Percentiles rank a stretch among this genome's conserved stretches.
These are phyloP conservation scores for Picochlorum sp. DNA, from an alignment of 139 green algal species.

Conservation along the genomic window DNA sequence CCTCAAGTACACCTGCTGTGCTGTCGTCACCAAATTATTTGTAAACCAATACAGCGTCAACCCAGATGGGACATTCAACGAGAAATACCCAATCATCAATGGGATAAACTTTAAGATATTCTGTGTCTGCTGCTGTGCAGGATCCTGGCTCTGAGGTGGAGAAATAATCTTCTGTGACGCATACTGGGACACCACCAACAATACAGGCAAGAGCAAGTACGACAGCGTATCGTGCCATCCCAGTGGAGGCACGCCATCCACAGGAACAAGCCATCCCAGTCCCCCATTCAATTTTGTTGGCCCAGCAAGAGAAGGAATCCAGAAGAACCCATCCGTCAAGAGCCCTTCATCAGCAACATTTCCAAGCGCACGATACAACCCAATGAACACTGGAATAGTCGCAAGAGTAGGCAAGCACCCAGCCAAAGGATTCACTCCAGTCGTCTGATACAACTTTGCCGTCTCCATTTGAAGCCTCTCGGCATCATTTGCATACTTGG, in stretches of 20 bases:
- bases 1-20: constrained; percentile 55
- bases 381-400: constrained; percentile 92
- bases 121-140: constrained; percentile 56
- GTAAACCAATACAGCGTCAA: constrained; percentile 98
- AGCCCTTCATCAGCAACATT: constrained; percentile 83
- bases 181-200: constrained; percentile 67
- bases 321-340: constrained; percentile 87
- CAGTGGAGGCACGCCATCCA: constrained; percentile 52
- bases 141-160: constrained; percentile 42
- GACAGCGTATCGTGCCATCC: constrained; percentile 53
- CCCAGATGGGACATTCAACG: constrained; percentile 92
- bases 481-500: constrained; percentile 72
- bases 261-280: constrained; percentile 63
- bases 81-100: constrained; percentile 97
- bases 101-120: constrained; percentile 95
- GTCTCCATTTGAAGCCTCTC: constrained; percentile 85
- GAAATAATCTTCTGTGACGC: constrained; percentile 68
- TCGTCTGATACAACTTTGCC: constrained; percentile 85
- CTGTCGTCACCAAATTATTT: constrained; percentile 93
- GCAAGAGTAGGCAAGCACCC: constrained; percentile 87
- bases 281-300: constrained; percentile 56
- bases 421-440: constrained; percentile 85
- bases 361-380: constrained; percentile 85
- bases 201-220: constrained; percentile 62
- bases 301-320: constrained; percentile 82